Conservation (phyloP, 352 stramenopile species). For the Globisporangium irregulare region DNA sequence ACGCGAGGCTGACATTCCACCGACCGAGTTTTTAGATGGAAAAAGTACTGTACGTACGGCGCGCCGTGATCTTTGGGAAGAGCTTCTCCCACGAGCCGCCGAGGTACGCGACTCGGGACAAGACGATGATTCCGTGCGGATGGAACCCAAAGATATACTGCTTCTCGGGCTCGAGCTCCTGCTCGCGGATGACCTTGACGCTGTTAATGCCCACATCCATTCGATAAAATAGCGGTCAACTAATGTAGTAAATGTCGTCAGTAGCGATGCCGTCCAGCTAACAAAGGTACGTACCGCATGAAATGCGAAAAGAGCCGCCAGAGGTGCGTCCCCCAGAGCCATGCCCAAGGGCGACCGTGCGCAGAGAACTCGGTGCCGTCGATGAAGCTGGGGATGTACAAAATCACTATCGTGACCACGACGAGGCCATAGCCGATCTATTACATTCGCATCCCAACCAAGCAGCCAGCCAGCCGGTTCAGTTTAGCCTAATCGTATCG, state of each 20-base stretch:
- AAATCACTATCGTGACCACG: no score
- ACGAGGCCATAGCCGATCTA: conserved; percentile 21
- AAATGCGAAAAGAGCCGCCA: conserved; percentile 40
- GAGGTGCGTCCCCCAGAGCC: no score
- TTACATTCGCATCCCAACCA: no score
- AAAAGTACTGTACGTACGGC: conserved; percentile 26
- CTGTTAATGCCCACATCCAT: conserved; percentile 11
- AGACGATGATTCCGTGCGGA: conserved; percentile 71
- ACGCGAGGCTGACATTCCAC: no score
- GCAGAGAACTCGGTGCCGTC: no score
- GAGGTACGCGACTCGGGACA: conserved; percentile 56
- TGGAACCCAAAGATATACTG: conserved; percentile 79
- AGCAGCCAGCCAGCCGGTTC: background rate
- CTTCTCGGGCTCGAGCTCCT: conserved; percentile 55
- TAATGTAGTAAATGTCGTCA: background rate
- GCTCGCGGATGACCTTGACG: conserved; percentile 62
- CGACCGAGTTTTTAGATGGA: no score
- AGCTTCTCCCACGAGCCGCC: conserved; percentile 68
- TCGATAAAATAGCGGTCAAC: no score
- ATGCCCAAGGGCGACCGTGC: no score
- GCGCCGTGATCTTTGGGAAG: conserved; percentile 51
- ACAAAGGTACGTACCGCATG: conserved; percentile 26
- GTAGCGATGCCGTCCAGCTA: background rate
- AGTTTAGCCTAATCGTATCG: background rate
- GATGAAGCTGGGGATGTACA: conserved; percentile 15